Evolutionary conservation across 495 filamentous ascomycete genomes (phyloP).

Genomic region (Aspergillus funiculosus): DNA sequence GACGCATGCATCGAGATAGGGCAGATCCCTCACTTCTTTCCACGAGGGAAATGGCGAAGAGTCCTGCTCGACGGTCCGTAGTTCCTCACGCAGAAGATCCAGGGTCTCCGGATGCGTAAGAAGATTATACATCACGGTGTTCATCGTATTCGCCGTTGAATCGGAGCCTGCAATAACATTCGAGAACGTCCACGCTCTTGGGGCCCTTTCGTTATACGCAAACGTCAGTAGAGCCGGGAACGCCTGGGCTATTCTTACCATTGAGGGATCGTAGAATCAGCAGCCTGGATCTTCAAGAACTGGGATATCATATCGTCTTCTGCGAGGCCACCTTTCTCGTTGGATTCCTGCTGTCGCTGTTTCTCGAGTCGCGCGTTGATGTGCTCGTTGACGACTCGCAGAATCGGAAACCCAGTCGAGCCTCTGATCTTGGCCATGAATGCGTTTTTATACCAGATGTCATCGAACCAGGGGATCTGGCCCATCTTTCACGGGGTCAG

Average conservation of each 20-base stretch:
- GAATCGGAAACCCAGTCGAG: not conserved
- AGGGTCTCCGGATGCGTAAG: conserved; percentile 28
- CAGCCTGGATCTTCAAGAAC: not conserved
- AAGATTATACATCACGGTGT: conserved; percentile 46
- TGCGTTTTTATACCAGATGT: conserved; percentile 44
- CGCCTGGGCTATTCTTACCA: not conserved
- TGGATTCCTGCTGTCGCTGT: too few relatives aligned
- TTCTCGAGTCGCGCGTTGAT: too few relatives aligned
- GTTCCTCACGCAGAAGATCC: conserved; percentile 19
- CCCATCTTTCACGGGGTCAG: conserved; percentile 31
- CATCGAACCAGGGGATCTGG: conserved; percentile 45
- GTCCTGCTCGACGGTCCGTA: not conserved
- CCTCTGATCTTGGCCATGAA: conserved; percentile 16
- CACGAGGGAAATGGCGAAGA: conserved; percentile 20
- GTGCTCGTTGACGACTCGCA: not conserved
- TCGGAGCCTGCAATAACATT: conserved; percentile 50
- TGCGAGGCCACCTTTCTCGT: too few relatives aligned
- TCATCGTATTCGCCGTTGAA: conserved; percentile 45
- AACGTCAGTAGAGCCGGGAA: not conserved
- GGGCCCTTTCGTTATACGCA: not conserved
- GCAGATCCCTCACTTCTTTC: conserved; percentile 28
- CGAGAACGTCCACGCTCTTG: conserved; percentile 21
- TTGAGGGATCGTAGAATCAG: not conserved
- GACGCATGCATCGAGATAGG: conserved; percentile 42
- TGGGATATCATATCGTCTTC: not conserved